phyloP scores from a whole-genome alignment of 495 filamentous ascomycete species.

The Xylaria sp. region DNA sequence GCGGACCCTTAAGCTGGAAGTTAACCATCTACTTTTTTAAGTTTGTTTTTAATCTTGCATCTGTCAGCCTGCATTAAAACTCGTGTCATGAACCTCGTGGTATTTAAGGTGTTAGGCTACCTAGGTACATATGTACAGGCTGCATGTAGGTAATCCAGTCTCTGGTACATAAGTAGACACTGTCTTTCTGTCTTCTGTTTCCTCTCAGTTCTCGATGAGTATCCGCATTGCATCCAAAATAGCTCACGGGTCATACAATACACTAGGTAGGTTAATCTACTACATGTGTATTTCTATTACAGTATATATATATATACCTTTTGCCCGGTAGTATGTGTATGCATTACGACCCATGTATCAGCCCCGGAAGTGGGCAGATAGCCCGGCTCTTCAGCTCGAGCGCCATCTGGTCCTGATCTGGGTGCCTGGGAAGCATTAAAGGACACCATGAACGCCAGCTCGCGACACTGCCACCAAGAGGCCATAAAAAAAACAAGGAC shows the following conservation, averaged over 20 bases:
- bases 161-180: background rate
- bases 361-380: background rate
- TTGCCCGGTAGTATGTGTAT: too few species aligned
- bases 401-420: background rate
- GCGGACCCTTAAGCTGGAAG: too few species aligned
- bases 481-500: background rate
- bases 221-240: background rate
- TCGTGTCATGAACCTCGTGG: background rate
- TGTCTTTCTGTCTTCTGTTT: too few species aligned
- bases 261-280: too few species aligned
- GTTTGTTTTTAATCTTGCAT: background rate
- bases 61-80: background rate
- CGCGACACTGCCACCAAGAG: constrained; percentile 24
- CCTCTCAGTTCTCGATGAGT: background rate
- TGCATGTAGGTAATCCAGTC: background rate
- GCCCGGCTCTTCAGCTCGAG: background rate
- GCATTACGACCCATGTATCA: background rate
- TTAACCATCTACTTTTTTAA: background rate
- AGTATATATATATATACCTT: too few species aligned
- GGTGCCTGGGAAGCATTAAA: too few species aligned
- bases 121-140: too few species aligned
- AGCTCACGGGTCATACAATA: too few species aligned
- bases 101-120: background rate
- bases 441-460: constrained; percentile 1
- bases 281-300: too few species aligned